Percentiles rank a stretch among this genome's conserved stretches.
These are phyloP conservation scores for Lanmaoa rubissima DNA, from an alignment of 768 basidiomycete species.

Conservation along the genomic window DNA sequence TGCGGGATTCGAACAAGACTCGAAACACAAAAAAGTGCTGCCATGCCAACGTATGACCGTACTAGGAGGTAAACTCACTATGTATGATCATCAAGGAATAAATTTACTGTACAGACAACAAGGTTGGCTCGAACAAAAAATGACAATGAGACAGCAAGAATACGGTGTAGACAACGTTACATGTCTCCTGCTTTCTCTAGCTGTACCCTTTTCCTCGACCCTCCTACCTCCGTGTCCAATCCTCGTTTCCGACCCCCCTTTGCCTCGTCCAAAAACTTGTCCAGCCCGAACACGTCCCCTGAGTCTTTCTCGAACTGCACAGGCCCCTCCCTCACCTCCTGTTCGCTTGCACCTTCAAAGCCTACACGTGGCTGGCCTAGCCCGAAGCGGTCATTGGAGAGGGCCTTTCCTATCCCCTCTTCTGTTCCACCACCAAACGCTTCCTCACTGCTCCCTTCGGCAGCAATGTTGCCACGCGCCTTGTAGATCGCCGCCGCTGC, in stretches of 20 bases:
- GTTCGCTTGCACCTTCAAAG: conserved; percentile 87
- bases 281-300: conserved; percentile 94
- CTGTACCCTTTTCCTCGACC: conserved; percentile 68
- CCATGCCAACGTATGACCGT: conserved; percentile 19
- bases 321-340: conserved; percentile 86
- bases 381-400: conserved; percentile 92
- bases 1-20: background rate
- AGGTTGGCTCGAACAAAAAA: background rate
- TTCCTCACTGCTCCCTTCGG: conserved; percentile 75
- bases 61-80: background rate
- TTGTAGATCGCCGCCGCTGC: conserved; percentile 99
- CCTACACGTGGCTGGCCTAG: conserved; percentile 82
- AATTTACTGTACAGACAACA: background rate
- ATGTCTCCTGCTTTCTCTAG: conserved; percentile 57
- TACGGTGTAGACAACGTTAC: conserved; percentile 21
- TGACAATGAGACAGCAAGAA: background rate
- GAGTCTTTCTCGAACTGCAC: conserved; percentile 99
- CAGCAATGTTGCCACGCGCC: conserved; percentile 80
- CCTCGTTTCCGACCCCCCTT: conserved; percentile 93
- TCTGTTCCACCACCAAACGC: conserved; percentile 94
- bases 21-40: conserved; percentile 2
- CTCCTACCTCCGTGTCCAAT: conserved; percentile 70
- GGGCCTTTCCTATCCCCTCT: conserved; percentile 86
- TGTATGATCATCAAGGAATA: background rate
- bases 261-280: conserved; percentile 96